A percentile compares a stretch with the other conserved stretches of the same genome.
Conservation (phyloP, 352 stramenopile species). For the Phytophthora agathidicida region DNA sequence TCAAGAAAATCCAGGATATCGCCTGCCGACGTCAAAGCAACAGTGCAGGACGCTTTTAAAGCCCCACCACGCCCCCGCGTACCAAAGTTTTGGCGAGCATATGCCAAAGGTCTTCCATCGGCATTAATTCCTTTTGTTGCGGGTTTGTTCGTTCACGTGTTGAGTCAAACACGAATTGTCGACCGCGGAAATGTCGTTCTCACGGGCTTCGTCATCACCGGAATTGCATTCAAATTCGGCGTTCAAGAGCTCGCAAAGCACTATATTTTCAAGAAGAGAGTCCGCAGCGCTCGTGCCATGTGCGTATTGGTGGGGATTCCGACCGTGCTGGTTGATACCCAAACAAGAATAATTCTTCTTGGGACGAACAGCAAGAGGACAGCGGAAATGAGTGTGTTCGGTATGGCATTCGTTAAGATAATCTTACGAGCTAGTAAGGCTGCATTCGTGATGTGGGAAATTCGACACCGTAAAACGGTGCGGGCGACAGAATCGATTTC, state of each 20-base stretch:
- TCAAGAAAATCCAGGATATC: background rate
- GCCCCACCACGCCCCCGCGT: background rate
- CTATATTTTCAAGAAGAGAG: conserved; percentile 16
- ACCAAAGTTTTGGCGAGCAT: background rate
- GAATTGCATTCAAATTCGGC: conserved; percentile 21
- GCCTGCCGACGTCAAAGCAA: background rate
- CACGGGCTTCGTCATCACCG: background rate
- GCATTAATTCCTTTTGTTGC: conserved; percentile 4
- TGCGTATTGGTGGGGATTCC: conserved; percentile 25
- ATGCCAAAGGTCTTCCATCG: background rate
- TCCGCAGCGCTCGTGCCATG: conserved; percentile 25
- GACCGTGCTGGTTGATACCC: conserved; percentile 36
- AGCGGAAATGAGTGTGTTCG: background rate
- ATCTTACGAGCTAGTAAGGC: conserved; percentile 15
- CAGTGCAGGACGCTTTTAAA: background rate
- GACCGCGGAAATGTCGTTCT: conserved; percentile 4
- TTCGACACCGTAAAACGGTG: conserved; percentile 7
- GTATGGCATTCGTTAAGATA: conserved; percentile 29
- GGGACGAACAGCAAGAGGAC: conserved; percentile 12
- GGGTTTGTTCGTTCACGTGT: conserved; percentile 23
- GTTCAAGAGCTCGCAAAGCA: conserved; percentile 28
- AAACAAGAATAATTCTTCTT: conserved; percentile 27
- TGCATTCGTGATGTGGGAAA: conserved; percentile 8
- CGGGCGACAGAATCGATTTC: too few species aligned
- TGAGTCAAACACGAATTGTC: conserved; percentile 7